These are phyloP conservation scores for Saccharomycopsis sp. DNA, from an alignment of 805 yeast genomes.

Conservation along the genomic window DNA sequence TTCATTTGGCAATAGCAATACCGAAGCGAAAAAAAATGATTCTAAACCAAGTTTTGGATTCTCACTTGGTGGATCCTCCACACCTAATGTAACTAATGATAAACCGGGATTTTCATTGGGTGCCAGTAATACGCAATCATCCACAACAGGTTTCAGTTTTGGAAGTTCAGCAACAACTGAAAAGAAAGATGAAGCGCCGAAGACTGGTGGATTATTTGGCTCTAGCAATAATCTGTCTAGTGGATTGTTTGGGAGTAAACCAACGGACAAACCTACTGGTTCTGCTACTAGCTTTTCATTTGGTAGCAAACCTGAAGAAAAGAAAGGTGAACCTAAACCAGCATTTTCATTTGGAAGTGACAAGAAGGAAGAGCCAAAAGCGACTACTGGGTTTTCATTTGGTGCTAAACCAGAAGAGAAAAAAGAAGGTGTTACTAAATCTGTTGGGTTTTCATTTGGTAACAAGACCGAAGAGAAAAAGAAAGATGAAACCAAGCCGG, in stretches of 20 bases:
- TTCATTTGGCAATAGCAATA: neutral
- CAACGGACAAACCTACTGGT: neutral
- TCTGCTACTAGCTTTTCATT: slow-evolving; percentile 17
- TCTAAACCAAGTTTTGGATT: slow-evolving; percentile 21
- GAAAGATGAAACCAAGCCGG: slow-evolving; percentile 6
- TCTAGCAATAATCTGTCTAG: slow-evolving; percentile 9
- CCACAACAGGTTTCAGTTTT: slow-evolving; percentile 1
- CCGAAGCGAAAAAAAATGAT: slow-evolving; percentile 18
- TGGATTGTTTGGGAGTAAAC: slow-evolving; percentile 10
- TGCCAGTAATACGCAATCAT: slow-evolving; percentile 3
- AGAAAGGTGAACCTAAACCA: neutral
- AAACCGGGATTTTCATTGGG: slow-evolving; percentile 24
- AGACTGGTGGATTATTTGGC: slow-evolving; percentile 3
- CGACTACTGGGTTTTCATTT: slow-evolving; percentile 9
- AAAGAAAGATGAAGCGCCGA: slow-evolving; percentile 17
- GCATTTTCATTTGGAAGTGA: slow-evolving; percentile 22
- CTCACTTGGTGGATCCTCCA: slow-evolving; percentile 26
- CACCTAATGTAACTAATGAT: slow-evolving; percentile 2
- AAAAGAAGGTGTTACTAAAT: slow-evolving; percentile 9
- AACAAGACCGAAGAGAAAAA: slow-evolving; percentile 21
- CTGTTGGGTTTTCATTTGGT: slow-evolving; percentile 27
- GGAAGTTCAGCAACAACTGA: slow-evolving; percentile 16
- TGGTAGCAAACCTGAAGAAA: slow-evolving; percentile 1
- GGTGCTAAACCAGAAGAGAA: slow-evolving; percentile 30
- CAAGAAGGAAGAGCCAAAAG: slow-evolving; percentile 7